Evolutionary conservation across 805 yeast species (phyloP), one percentile per base, ranked within the genome.

Genomic region (Schwanniomyces pseudopolymorphus): DNA sequence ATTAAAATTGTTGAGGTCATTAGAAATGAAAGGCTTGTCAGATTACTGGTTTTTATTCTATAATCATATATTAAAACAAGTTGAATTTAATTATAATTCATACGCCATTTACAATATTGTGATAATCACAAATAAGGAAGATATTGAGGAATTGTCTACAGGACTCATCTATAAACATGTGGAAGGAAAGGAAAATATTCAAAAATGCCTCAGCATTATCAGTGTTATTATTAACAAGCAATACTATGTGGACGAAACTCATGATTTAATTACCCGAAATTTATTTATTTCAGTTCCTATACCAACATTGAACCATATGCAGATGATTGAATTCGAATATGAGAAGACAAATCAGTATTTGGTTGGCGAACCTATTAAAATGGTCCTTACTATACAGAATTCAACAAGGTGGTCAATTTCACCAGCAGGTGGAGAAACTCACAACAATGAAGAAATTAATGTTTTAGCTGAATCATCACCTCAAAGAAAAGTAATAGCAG

Each of bases 351-450:
- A 67, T 8, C 81, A 77, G 41, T 81, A 75, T 50, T 59, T 75
- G 8, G 82, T 87, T 1, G 94, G 94, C 2, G 83, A 80, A 42
- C 82, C 86, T 1, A 77, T 88, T n/a, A 49, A 60, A 0, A 71
- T 76, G 2, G 58, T 53, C 7, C 59, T 86, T 20, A 53, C 50
- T 0, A 62, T 88, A 3, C 61, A 66, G 5, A 72, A 85, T 0
- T 55, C 65, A 3, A 66, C 75, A 0, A 65, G 64, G 40, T 81
- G 87, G 87, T 58, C 51, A 2, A 33, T 37, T 9, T 37, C n/a
- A 25, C 24, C 22, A n/a, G 42, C 14, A 17, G 2, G 11, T 16
- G 38, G 44, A 19, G 53, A 51, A 19, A 48, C 46, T 1, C 42
- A 40, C 2, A 47, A n/a, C 33, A 16, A 3, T 21, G 40, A 10